Evolutionary conservation across 2,329 filamentous ascomycete species (phyloP), one percentile per base, ranked within the genome.

Genomic region (Cordyceps farinosa): DNA sequence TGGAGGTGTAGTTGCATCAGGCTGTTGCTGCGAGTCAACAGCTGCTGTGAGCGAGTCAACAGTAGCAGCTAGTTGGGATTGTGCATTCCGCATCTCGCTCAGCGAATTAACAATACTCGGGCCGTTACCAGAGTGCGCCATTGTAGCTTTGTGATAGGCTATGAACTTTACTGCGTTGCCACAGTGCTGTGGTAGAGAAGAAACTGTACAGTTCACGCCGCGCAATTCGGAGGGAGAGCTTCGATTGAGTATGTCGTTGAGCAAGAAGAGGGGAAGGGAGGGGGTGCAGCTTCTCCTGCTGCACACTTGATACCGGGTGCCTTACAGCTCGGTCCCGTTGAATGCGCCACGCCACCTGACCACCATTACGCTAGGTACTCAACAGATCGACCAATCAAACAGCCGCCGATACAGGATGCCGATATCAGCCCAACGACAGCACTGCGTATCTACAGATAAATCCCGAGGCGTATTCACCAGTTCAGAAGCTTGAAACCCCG

Each of bases 31-130:
- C 11, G 34, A 1, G 64, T 67, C 67, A 51, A 72, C 50, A 61
- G 68, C 73, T 36, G 75, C 72, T 42, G 74, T 71, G 13, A 81
- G 66, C n/a, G 73, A 69, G 51, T 80, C 74, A 32, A 82, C 69
- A 4, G 76, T 76, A 29, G 74, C 71, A 40, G 79, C 66, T 22
- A 82, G 71, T 55, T 76, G 73, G 11, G 73, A 67, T 66, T 82
- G 80, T 17, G 73, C 75, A 62, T 76, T 72, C 62, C 78, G 76
- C 40, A 82, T 78, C 56, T 79, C 74, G 44, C 73, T 74, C 62
- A 81, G 70, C 40, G 70, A 66, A 32, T 71, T 69, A 38, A 36
- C 29, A 38, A 57, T 52, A 40, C 42, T 52, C 47, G 36, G 51
- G 47, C 44, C 54, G 47, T 36, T 51, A n/a, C n/a, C 40, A n/a